Base-by-base conservation (phyloP, 805 yeast genomes). In the Debaryomyces tyrocola region DNA sequence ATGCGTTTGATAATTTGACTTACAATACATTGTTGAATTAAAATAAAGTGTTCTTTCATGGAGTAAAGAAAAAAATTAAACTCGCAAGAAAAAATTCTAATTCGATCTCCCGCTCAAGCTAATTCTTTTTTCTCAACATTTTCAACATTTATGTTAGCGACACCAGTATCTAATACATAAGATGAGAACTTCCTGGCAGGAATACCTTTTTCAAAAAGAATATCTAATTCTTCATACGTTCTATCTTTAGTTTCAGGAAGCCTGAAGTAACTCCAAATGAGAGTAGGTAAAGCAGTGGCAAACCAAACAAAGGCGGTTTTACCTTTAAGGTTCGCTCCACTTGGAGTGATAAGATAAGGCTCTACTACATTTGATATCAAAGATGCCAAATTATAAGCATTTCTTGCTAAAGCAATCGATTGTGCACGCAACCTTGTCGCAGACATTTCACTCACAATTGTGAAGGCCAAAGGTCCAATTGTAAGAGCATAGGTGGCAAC, bases 321-420 rank as follows among this genome's bases (percentile, higher is more conserved):
- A n/a, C 77, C 78, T 31, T 74, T 71, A 72, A 74, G 63, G 51
- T 79, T 69, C 47, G 75, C 78, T 31, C 66, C 66, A 15, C 59
- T 60, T 1, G 80, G 74, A 52, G 77, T 79, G 53, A 79, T 63
- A 74, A 79, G 68, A 53, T 75, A 77, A 12, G 84, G 84, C 37
- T 53, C 57, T 39, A 73, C 64, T 41, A 77, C 62, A 18, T 70
- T 54, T 45, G 67, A 60, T 47, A 69, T 58, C 43, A 67, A 62
- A 33, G 64, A 61, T 29, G 60, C 59, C 14, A 65, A 37, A 50
- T 69, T 65, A 43, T 57, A 56, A 18, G 56, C 54, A 41, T 53
- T 55, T 48, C 61, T 48, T 43, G 73, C 64, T 17, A 60, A 31
- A 33, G 71, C 71, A 40, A 73, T 57, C 1, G 79, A 64, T 54